Evolutionary conservation across 257 asterid species (phyloP).

Genomic region (Solanum tacnaense): DNA sequence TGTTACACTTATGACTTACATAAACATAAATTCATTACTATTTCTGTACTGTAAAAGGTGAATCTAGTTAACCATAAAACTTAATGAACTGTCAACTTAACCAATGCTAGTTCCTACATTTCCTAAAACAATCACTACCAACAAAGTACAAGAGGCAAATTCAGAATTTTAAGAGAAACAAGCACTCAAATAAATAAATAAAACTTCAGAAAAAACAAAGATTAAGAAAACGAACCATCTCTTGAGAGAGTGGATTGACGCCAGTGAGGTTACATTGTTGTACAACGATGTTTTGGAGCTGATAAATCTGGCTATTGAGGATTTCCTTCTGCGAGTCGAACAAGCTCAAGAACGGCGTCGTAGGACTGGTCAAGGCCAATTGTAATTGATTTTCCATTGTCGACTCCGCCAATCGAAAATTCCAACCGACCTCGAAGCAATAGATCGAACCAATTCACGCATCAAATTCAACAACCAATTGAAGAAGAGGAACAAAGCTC

Average conservation of each 20-base stretch:
- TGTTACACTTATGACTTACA: not conserved
- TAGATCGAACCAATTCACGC: conserved; percentile 4
- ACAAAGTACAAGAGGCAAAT: not conserved
- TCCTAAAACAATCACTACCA: not conserved
- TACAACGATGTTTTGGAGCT: conserved; percentile 58
- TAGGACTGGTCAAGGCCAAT: conserved; percentile 20
- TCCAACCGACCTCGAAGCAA: not conserved
- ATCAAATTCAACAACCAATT: not conserved
- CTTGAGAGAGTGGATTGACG: conserved; percentile 93
- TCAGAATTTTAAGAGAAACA: not conserved
- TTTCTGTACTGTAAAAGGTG: not conserved
- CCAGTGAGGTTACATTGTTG: conserved; percentile 91
- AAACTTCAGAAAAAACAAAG: not conserved
- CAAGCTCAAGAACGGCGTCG: conserved; percentile 41
- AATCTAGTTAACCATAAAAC: not conserved
- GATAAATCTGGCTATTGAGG: conserved; percentile 55
- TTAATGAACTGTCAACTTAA: not conserved
- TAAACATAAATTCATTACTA: not conserved
- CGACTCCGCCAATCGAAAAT: not conserved
- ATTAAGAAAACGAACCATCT: conserved; percentile 46
- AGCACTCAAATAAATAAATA: not conserved
- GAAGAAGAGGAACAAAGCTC: not conserved
- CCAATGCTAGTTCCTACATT: not conserved
- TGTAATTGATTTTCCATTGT: conserved; percentile 31
- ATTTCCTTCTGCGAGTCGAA: conserved; percentile 57